A percentile compares a stretch with the other conserved stretches of the same genome.
phyloP scores from a whole-genome alignment of 371 early-diverging fungal species.

The Batkoa obscura region DNA sequence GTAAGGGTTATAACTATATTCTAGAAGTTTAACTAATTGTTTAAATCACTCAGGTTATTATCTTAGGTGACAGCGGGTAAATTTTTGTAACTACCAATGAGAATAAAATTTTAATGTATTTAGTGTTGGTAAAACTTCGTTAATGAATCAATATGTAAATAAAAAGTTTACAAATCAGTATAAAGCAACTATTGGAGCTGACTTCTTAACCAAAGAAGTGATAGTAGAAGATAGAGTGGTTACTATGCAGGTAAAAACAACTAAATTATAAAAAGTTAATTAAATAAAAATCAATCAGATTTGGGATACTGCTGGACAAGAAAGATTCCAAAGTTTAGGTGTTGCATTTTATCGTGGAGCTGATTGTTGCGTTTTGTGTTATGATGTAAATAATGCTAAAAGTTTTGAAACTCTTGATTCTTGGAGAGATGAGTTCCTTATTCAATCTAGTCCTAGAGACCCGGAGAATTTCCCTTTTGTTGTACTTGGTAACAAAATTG shows the following conservation, averaged over 20 bases:
- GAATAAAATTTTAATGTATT: background rate
- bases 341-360: slow-evolving; percentile 97
- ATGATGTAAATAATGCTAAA: slow-evolving; percentile 88
- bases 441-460: slow-evolving; percentile 83
- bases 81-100: slow-evolving; percentile 2
- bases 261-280: background rate
- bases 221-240: slow-evolving; percentile 68
- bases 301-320: slow-evolving; percentile 92
- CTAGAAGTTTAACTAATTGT: too few species aligned
- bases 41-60: slow-evolving; percentile 43
- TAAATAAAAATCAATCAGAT: slow-evolving; percentile 38
- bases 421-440: slow-evolving; percentile 94
- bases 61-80: slow-evolving; percentile 80
- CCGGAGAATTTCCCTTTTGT: slow-evolving; percentile 97
- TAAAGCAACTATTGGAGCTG: slow-evolving; percentile 99
- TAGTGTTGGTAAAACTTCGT: slow-evolving; percentile 88
- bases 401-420: slow-evolving; percentile 90
- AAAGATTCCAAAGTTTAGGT: slow-evolving; percentile 94
- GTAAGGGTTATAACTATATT: too few species aligned
- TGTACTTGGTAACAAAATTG: slow-evolving; percentile 95
- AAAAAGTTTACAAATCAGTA: slow-evolving; percentile 96
- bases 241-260: slow-evolving; percentile 63
- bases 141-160: slow-evolving; percentile 98
- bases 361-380: slow-evolving; percentile 97
- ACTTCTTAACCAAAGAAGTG: slow-evolving; percentile 97